Evolutionary conservation across 2,329 filamentous ascomycete species (phyloP).

Genomic region (Colletotrichum scovillei): DNA sequence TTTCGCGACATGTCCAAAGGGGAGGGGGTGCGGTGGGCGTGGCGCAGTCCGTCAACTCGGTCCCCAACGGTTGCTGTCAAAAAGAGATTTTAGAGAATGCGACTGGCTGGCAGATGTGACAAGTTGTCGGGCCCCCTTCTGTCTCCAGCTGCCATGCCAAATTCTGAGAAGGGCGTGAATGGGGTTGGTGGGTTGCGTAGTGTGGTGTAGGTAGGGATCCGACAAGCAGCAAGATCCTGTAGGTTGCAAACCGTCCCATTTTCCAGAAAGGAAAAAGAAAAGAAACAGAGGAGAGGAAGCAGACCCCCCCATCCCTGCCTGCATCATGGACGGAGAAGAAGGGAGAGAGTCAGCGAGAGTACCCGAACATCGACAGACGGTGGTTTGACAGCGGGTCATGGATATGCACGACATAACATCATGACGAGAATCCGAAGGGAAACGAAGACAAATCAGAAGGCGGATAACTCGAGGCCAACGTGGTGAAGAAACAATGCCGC

Average conservation of each 20-base stretch:
- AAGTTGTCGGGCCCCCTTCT: constrained; percentile 12
- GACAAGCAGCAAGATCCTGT: constrained; percentile 30
- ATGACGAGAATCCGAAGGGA: constrained; percentile 21
- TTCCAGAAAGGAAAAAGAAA: neutral
- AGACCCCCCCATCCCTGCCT: constrained; percentile 3
- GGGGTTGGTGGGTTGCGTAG: no score
- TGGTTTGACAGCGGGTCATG: constrained; percentile 32
- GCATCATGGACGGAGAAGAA: neutral
- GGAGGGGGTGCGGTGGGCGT: constrained; percentile 22
- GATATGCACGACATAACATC: constrained; percentile 29
- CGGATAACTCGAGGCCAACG: neutral
- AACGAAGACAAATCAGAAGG: constrained; percentile 14
- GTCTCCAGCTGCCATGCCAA: constrained; percentile 11
- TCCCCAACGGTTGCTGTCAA: constrained; percentile 31
- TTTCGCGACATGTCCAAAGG: constrained; percentile 23
- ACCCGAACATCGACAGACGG: constrained; percentile 31
- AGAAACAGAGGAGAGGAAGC: constrained; percentile 1
- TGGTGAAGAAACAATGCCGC: constrained; percentile 14
- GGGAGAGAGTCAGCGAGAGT: neutral
- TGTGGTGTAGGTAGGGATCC: neutral
- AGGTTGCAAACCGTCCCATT: constrained; percentile 18
- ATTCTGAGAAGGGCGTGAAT: constrained; percentile 15
- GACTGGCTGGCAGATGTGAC: constrained; percentile 35
- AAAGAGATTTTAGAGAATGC: constrained; percentile 20
- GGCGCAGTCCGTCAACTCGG: constrained; percentile 21